A percentile compares a stretch with the other conserved stretches of the same genome.
Conservation (phyloP, 192 early-diverging fungal species). For the Coemansia sp. region DNA sequence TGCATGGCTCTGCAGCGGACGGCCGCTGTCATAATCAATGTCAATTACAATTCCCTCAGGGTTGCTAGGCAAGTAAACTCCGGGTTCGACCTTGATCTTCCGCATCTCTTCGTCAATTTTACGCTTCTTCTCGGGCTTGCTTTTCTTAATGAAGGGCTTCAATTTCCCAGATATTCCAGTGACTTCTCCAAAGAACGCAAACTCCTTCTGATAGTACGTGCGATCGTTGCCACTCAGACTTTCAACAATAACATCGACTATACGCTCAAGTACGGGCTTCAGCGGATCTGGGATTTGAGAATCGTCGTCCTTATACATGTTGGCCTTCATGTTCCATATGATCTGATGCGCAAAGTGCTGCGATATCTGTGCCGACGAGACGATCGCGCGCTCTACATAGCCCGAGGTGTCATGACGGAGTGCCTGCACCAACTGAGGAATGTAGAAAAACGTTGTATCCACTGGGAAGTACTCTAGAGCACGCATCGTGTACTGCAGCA, state of each 20-base stretch:
- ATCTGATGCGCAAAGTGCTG: slow-evolving; percentile 99
- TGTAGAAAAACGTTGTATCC: slow-evolving; percentile 97
- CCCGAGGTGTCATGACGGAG: slow-evolving; percentile 85
- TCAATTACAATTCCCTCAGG: slow-evolving; percentile 93
- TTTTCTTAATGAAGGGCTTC: slow-evolving; percentile 87
- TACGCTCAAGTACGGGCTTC: slow-evolving; percentile 85
- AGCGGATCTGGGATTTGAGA: slow-evolving; percentile 70
- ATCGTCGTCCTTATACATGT: slow-evolving; percentile 82
- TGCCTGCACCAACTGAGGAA: slow-evolving; percentile 97
- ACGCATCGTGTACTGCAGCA: slow-evolving; percentile 93
- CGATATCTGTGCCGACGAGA: slow-evolving; percentile 89
- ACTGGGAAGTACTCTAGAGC: slow-evolving; percentile 87
- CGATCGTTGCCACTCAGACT: slow-evolving; percentile 86
- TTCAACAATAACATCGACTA: slow-evolving; percentile 78
- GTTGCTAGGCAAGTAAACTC: slow-evolving; percentile 97
- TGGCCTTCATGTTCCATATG: slow-evolving; percentile 99
- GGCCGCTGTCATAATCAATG: slow-evolving; percentile 91
- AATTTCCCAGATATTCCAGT: slow-evolving; percentile 98
- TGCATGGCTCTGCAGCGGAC: slow-evolving; percentile 95
- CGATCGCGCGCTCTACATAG: slow-evolving; percentile 93
- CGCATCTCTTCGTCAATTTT: slow-evolving; percentile 98
- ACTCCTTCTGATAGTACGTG: slow-evolving; percentile 94
- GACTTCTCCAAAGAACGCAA: slow-evolving; percentile 91
- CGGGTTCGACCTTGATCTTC: slow-evolving; percentile 91
- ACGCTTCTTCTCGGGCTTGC: slow-evolving; percentile 95